A percentile compares a stretch with the other conserved stretches of the same genome.
These are phyloP conservation scores for Xylaria bambusicola DNA, from an alignment of 495 filamentous ascomycete genomes.

Conservation along the genomic window DNA sequence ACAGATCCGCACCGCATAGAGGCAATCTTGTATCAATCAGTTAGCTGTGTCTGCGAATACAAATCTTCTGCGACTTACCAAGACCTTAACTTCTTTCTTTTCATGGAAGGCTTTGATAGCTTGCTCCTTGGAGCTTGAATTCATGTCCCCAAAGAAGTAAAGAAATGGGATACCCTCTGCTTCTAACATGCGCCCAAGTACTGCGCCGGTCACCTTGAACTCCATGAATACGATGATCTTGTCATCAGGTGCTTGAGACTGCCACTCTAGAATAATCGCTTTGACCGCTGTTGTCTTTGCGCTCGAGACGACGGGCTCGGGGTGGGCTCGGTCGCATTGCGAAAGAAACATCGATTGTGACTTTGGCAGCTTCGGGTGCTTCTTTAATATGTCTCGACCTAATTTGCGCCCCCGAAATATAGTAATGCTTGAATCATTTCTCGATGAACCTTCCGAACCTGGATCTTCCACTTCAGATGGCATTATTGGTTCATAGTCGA, in stretches of 20 bases:
- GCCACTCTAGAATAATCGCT: slow-evolving; percentile 34
- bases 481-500: not conserved
- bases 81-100: slow-evolving; percentile 26
- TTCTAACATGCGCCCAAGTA: slow-evolving; percentile 37
- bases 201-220: slow-evolving; percentile 32
- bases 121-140: slow-evolving; percentile 12
- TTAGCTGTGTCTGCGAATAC: too few relatives aligned
- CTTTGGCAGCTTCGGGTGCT: not conserved
- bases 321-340: not conserved
- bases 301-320: slow-evolving; percentile 19
- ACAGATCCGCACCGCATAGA: slow-evolving; percentile 37
- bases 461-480: not conserved
- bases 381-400: not conserved
- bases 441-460: not conserved
- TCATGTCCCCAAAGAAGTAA: slow-evolving; percentile 30
- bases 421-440: not conserved
- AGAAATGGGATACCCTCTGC: slow-evolving; percentile 23
- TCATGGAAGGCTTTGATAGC: slow-evolving; percentile 26
- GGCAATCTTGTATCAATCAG: slow-evolving; percentile 22
- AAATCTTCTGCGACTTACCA: slow-evolving; percentile 23
- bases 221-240: slow-evolving; percentile 44
- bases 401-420: not conserved
- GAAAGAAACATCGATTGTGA: not conserved
- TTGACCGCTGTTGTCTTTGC: slow-evolving; percentile 36
- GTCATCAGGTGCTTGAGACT: slow-evolving; percentile 37